A percentile compares a stretch with the other conserved stretches of the same genome.
phyloP scores from a whole-genome alignment of 345 rosid genomes.

The Punica granatum region DNA sequence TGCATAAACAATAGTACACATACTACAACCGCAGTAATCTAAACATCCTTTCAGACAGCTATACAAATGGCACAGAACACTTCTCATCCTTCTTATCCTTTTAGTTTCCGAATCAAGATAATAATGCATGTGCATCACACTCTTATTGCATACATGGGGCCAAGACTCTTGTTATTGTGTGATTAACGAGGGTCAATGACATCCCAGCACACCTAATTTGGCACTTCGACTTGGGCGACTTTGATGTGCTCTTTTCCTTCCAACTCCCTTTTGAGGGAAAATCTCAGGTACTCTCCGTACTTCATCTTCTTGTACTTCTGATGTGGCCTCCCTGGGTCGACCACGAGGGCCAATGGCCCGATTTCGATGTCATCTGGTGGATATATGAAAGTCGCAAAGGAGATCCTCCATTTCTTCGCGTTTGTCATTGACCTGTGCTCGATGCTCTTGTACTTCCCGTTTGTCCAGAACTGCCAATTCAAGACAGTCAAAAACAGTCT shows the following conservation, averaged over 20 bases:
- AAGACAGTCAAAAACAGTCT: no score
- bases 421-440: constrained; percentile 21
- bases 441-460: constrained; percentile 20
- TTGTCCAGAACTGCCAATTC: constrained; percentile 16
- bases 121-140: no score
- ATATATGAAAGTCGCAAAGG: constrained; percentile 8
- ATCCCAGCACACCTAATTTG: no score
- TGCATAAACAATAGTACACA: no score
- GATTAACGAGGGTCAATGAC: no score
- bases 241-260: constrained; percentile 15
- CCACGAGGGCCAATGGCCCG: constrained; percentile 15
- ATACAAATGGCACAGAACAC: no score
- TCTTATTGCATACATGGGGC: no score
- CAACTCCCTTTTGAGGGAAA: constrained; percentile 13
- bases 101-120: no score
- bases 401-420: constrained; percentile 11
- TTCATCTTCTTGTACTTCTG: constrained; percentile 13
- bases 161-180: no score
- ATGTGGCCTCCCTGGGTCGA: not conserved
- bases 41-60: no score
- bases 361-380: not conserved
- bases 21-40: no score
- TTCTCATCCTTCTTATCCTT: no score
- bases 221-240: constrained; percentile 12
- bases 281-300: not conserved